These are phyloP conservation scores for Russula virescens DNA, from an alignment of 768 basidiomycete genomes.

Conservation along the genomic window DNA sequence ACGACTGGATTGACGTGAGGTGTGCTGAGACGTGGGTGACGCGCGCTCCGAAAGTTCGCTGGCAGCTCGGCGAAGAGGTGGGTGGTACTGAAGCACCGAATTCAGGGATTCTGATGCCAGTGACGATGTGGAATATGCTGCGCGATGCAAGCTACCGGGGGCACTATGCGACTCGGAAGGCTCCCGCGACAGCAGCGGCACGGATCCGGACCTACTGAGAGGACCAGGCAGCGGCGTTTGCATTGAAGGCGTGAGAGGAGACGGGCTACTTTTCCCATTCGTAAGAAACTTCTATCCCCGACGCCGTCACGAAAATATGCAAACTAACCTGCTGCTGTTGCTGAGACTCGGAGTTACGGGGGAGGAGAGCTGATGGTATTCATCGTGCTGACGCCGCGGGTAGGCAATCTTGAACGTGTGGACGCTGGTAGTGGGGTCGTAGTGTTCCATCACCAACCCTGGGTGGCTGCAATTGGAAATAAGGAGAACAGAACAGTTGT, in stretches of 20 bases:
- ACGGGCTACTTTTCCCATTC: not conserved
- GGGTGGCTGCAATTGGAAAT: conserved; percentile 10
- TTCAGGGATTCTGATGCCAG: not conserved
- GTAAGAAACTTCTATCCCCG: not conserved
- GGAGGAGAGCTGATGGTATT: not conserved
- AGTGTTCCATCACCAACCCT: conserved; percentile 16
- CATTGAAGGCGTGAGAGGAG: not conserved
- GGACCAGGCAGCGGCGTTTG: not conserved
- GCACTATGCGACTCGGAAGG: not conserved
- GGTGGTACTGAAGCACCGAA: not conserved
- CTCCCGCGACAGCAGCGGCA: not conserved
- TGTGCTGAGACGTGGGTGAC: not conserved
- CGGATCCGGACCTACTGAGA: not conserved
- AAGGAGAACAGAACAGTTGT: not conserved
- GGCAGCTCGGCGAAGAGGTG: conserved; percentile 7
- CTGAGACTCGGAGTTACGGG: conserved; percentile 2
- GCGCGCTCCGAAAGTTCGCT: conserved; percentile 1
- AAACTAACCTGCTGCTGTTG: conserved; percentile 12
- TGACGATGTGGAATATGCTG: conserved; percentile 1
- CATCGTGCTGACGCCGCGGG: not conserved
- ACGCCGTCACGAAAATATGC: not conserved
- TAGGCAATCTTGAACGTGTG: conserved; percentile 19
- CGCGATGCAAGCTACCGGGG: not conserved
- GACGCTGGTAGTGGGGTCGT: conserved; percentile 8
- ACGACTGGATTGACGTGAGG: not conserved